Conservation (phyloP, 768 basidiomycete species). For the Russula vinacea region DNA sequence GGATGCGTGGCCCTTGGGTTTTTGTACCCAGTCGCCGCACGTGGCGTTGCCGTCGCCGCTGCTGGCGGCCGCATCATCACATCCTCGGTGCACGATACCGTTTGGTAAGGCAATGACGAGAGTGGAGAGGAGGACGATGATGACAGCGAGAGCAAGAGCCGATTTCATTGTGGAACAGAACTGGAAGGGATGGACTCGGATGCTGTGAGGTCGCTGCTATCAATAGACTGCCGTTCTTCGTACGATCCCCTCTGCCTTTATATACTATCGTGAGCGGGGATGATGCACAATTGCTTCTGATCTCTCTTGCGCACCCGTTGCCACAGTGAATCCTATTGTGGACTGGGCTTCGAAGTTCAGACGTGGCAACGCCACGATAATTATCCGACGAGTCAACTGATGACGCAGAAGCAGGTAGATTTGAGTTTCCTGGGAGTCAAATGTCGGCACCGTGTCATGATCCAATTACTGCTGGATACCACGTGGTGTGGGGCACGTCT, state of each 20-base stretch:
- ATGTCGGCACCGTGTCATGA: too few relatives aligned
- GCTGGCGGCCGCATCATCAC: not conserved
- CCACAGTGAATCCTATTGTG: not conserved
- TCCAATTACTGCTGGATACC: too few relatives aligned
- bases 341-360: not conserved
- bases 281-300: not conserved
- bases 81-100: not conserved
- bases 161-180: constrained; percentile 13
- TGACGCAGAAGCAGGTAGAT: too few relatives aligned
- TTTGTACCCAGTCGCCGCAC: constrained; percentile 39
- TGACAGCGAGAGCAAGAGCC: not conserved
- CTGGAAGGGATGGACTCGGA: not conserved
- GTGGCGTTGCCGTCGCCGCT: too few relatives aligned
- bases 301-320: not conserved
- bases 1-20: constrained; percentile 49
- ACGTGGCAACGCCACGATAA: not conserved
- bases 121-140: not conserved
- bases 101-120: not conserved
- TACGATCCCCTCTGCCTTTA: not conserved
- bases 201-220: too few relatives aligned
- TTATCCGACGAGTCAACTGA: not conserved
- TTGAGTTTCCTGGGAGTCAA: too few relatives aligned
- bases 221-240: too few relatives aligned
- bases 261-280: not conserved
- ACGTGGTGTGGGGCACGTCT: too few relatives aligned